These are phyloP conservation scores for Moesziomyces aphidis DNA, from an alignment of 1,284 basidiomycete genomes.

Conservation along the genomic window DNA sequence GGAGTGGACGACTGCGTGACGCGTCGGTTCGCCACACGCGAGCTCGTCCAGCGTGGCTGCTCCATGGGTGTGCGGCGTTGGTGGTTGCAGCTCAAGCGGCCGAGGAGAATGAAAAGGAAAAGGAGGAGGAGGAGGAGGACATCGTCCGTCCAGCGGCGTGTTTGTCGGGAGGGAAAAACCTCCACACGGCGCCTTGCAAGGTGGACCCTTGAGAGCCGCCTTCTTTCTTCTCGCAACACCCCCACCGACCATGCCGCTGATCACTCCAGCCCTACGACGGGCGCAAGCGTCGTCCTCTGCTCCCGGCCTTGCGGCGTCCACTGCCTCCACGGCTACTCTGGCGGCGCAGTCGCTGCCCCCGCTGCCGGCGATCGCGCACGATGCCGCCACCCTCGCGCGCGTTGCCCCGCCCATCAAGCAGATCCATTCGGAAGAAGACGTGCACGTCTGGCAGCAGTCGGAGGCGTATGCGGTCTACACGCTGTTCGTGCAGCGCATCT, in stretches of 20 bases:
- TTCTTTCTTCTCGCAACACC: conserved; percentile 2
- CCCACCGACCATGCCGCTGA: conserved; percentile 20
- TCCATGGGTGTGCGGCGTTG: conserved; percentile 3
- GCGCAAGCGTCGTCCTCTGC: neutral
- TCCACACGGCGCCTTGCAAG: neutral
- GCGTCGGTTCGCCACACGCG: conserved; percentile 2
- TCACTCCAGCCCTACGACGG: conserved; percentile 23
- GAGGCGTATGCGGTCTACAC: conserved; percentile 56
- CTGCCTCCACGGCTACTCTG: conserved; percentile 28
- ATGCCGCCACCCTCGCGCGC: conserved; percentile 11
- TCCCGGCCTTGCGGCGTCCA: conserved; percentile 4
- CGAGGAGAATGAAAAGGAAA: no score
- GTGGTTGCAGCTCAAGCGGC: no score
- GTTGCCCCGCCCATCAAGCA: conserved; percentile 47
- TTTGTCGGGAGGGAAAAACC: neutral
- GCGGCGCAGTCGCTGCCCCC: conserved; percentile 31
- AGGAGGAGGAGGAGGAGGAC: no score
- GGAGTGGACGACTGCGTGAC: conserved; percentile 1
- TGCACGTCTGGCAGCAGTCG: conserved; percentile 60
- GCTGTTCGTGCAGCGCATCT: conserved; percentile 63
- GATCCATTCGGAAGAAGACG: conserved; percentile 65
- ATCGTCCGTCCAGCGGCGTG: no score
- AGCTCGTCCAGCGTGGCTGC: conserved; percentile 24
- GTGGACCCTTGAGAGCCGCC: conserved; percentile 13
- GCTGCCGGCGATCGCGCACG: conserved; percentile 32